Percentiles rank a stretch among this genome's conserved stretches.
phyloP scores from a whole-genome alignment of 2,329 filamentous ascomycete species.

The Calonectria hawksworthii region DNA sequence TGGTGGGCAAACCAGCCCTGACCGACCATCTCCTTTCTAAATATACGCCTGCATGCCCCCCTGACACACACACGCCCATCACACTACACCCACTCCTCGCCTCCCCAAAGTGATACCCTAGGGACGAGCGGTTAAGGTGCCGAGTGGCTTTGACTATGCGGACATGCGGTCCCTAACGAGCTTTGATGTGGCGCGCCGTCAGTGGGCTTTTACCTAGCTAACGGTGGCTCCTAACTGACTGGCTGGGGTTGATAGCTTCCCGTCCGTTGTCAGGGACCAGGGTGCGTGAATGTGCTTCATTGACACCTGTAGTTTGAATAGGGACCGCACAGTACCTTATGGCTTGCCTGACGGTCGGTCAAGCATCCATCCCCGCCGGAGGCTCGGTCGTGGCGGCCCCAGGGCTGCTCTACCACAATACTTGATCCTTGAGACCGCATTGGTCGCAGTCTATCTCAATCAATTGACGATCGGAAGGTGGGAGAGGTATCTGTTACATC shows the following conservation, averaged over 20 bases:
- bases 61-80: neutral
- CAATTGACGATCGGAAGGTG: neutral
- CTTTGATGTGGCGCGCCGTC: neutral
- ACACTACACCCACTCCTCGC: neutral
- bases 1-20: neutral
- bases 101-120: neutral
- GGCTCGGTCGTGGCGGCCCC: conserved; percentile 34
- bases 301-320: neutral
- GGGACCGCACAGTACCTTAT: neutral
- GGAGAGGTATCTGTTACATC: conserved; percentile 43
- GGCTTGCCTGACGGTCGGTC: conserved; percentile 3
- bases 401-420: conserved; percentile 34
- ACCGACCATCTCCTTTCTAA: neutral
- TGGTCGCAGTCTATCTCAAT: neutral
- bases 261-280: conserved; percentile 1
- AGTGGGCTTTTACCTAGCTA: neutral
- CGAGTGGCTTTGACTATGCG: conserved; percentile 5
- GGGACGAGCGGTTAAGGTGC: neutral
- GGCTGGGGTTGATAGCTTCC: neutral
- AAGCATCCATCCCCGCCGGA: conserved; percentile 14
- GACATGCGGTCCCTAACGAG: neutral
- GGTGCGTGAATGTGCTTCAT: neutral
- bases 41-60: neutral
- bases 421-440: neutral
- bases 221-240: neutral